These are phyloP conservation scores for Colletotrichum cordylinicola DNA, from an alignment of 2,329 filamentous ascomycete species.

Conservation along the genomic window DNA sequence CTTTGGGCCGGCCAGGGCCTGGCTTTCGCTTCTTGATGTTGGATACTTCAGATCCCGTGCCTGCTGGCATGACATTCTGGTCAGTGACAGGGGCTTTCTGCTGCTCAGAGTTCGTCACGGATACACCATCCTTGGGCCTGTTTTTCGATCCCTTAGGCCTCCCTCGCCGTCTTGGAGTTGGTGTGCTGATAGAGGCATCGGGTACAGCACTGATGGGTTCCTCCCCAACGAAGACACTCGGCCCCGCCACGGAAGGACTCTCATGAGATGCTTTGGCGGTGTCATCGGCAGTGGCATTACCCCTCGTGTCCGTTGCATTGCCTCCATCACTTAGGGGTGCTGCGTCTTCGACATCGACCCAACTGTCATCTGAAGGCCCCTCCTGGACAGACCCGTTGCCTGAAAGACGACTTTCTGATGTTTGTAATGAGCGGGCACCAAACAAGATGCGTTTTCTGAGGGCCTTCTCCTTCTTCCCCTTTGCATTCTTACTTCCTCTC, in stretches of 20 bases:
- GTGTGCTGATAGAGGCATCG: constrained; percentile 9
- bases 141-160: constrained; percentile 28
- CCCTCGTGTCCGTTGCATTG: background rate
- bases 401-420: background rate
- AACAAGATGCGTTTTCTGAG: background rate
- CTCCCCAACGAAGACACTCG: background rate
- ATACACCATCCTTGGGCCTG: background rate
- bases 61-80: background rate
- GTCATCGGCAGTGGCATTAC: background rate
- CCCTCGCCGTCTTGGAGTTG: constrained; percentile 20
- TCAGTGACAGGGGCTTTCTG: background rate
- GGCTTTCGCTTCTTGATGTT: constrained; percentile 39
- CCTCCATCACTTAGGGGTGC: constrained; percentile 29
- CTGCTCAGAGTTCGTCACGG: too few relatives aligned
- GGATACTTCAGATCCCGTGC: constrained; percentile 20
- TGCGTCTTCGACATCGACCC: constrained; percentile 50
- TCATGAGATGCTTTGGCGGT: background rate
- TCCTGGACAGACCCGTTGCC: background rate
- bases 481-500: constrained; percentile 55
- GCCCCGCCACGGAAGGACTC: background rate
- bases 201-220: background rate
- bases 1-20: constrained; percentile 51
- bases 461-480: constrained; percentile 43
- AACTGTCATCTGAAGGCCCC: constrained; percentile 42
- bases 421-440: background rate